Percentiles rank a stretch among this genome's conserved stretches.
These are phyloP conservation scores for Trametes punicea DNA, from an alignment of 768 basidiomycete species.

Conservation along the genomic window DNA sequence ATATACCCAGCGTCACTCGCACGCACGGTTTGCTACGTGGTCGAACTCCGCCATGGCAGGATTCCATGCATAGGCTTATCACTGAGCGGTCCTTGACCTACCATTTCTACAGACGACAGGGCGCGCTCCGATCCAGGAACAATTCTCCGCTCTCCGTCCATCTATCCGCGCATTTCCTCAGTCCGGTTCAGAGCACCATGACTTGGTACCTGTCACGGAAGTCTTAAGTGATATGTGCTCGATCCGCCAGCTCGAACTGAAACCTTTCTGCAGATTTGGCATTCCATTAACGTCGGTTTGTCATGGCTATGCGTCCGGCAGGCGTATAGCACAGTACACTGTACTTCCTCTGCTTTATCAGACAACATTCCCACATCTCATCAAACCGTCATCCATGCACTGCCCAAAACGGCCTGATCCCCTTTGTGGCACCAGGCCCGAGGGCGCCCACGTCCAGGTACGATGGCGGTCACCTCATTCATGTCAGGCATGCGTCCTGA, in stretches of 20 bases:
- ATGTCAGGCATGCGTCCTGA: background rate
- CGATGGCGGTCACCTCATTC: background rate
- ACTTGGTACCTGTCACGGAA: background rate
- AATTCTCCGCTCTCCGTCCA: constrained; percentile 1
- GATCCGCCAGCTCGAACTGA: background rate
- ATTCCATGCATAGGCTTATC: constrained; percentile 11
- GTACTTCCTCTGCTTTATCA: background rate
- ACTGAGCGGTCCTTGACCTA: background rate
- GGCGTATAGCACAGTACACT: too few species aligned
- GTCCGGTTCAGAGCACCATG: background rate
- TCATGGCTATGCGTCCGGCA: background rate
- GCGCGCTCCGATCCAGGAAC: background rate
- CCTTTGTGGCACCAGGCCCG: constrained; percentile 7
- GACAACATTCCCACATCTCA: background rate
- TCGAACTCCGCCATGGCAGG: background rate
- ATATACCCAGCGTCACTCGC: too few species aligned
- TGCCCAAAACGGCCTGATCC: constrained; percentile 11
- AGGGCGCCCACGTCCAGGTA: background rate
- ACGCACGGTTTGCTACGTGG: background rate
- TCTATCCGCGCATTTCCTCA: background rate
- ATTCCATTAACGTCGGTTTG: background rate
- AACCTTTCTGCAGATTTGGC: background rate
- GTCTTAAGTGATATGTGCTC: background rate
- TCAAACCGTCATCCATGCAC: background rate
- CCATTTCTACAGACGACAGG: background rate